Evolutionary conservation across 106 monocot genomes (phyloP), one percentile per base, ranked within the genome.

Genomic region (Hemerocallis citrina): DNA sequence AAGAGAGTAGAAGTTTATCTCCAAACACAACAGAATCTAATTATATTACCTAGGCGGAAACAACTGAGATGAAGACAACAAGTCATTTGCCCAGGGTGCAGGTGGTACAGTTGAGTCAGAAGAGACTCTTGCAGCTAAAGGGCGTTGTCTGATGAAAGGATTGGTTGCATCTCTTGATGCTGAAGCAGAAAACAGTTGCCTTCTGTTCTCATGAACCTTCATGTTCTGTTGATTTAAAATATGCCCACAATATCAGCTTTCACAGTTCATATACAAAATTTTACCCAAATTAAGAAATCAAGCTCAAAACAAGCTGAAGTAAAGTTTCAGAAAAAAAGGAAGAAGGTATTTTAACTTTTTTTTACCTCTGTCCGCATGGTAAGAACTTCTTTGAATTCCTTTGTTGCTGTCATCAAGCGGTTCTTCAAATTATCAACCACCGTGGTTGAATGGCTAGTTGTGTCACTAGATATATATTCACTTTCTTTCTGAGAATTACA

Each of bases 351-450:
- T 61, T 6, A 8, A n/a, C n/a, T n/a, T n/a, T n/a, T n/a, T 25
- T 24, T 16, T 61, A 86, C 89, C 85, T 94, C 83, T 33, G 94
- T 89, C 49, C 89, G 40, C 73, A 89, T 72, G 23, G 94, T 94
- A 27, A 89, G 59, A 20, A 94, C 89, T 69, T 89, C 94, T 74
- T 89, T 94, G 55, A 94, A 94, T 54, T 94, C 89, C 44, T 89
- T 85, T 17, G 94, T 85, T 13, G 94, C 37, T 51, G 69, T 93
- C 93, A 93, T 88, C 65, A 93, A 74, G 35, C 93, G 88, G 39
- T 82, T 94, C 68, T 94, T 94, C 65, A 94, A 58, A 62, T 80
- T 86, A 66, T 94, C 94, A 38, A 94, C 85, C 34, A 94, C 85
- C 37, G 85, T 94, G 5, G 89, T 72, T 28, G 94, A 83, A 63